A percentile compares a stretch with the other conserved stretches of the same genome.
Evolutionary conservation across 352 stramenopile species (phyloP).

Genomic region (Albugo candida): DNA sequence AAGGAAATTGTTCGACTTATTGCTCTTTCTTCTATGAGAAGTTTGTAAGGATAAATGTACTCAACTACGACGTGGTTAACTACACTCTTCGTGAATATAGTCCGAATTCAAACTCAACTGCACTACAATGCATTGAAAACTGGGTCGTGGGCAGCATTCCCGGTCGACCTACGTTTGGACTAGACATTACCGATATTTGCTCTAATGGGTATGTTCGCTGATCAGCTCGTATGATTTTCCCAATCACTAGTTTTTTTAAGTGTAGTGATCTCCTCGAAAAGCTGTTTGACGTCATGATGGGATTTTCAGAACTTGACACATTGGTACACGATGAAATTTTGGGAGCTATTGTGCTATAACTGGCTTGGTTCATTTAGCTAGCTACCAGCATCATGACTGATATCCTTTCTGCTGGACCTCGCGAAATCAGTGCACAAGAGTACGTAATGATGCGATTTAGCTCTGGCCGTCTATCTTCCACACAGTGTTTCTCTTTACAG

Average conservation of each 20-base stretch:
- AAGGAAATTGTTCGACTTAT: background rate
- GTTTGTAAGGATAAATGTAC: background rate
- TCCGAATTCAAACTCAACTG: constrained; percentile 15
- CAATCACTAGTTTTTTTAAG: background rate
- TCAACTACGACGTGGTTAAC: background rate
- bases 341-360: background rate
- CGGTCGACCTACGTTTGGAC: constrained; percentile 21
- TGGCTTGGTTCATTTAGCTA: constrained; percentile 12
- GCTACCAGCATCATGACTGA: constrained; percentile 40
- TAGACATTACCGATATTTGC: constrained; percentile 21
- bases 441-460: background rate
- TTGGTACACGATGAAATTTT: constrained; percentile 14
- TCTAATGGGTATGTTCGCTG: constrained; percentile 10
- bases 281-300: constrained; percentile 16
- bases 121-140: constrained; percentile 37
- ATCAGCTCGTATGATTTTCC: background rate
- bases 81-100: constrained; percentile 7
- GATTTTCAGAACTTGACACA: constrained; percentile 17
- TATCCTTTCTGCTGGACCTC: background rate
- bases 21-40: background rate
- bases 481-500: background rate
- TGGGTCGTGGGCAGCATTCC: constrained; percentile 44
- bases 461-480: background rate
- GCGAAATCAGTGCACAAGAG: background rate
- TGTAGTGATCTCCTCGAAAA: constrained; percentile 20